Percentiles rank a stretch among this genome's conserved stretches.
These are phyloP conservation scores for Rhazya stricta DNA, from an alignment of 257 asterid species.

Conservation along the genomic window DNA sequence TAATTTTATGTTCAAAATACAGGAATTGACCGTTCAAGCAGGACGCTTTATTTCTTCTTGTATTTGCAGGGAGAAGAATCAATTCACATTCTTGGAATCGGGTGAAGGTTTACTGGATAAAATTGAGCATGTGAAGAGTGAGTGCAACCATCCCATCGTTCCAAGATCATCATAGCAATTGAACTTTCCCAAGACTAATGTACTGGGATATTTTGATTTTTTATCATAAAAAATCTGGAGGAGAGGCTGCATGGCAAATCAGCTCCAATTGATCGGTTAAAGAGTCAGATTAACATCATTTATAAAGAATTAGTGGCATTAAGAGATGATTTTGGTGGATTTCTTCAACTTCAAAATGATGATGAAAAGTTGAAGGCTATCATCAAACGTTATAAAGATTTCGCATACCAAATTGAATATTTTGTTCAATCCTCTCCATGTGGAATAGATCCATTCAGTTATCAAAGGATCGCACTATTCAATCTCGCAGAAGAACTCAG, in stretches of 20 bases:
- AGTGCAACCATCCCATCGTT: neutral
- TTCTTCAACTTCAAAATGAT: neutral
- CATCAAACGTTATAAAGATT: neutral
- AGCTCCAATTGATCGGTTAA: neutral
- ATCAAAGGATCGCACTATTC: neutral
- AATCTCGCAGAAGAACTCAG: neutral
- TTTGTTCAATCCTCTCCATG: neutral
- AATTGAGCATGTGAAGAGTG: neutral
- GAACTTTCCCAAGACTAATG: slow-evolving; percentile 12
- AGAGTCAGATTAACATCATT: neutral
- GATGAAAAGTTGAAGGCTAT: neutral
- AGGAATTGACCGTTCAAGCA: neutral
- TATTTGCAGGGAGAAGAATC: neutral
- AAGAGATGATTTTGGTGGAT: neutral
- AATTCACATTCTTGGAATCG: neutral
- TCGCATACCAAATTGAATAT: neutral
- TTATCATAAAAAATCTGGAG: neutral
- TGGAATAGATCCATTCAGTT: neutral
- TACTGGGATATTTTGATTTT: neutral
- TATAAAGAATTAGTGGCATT: neutral
- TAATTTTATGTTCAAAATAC: neutral
- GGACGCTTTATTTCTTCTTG: neutral
- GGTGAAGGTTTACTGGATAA: neutral
- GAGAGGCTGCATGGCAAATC: neutral
- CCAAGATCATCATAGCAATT: neutral